Evolutionary conservation across 75 land plant genomes (phyloP).

Genomic region (Gnetum montanum): DNA sequence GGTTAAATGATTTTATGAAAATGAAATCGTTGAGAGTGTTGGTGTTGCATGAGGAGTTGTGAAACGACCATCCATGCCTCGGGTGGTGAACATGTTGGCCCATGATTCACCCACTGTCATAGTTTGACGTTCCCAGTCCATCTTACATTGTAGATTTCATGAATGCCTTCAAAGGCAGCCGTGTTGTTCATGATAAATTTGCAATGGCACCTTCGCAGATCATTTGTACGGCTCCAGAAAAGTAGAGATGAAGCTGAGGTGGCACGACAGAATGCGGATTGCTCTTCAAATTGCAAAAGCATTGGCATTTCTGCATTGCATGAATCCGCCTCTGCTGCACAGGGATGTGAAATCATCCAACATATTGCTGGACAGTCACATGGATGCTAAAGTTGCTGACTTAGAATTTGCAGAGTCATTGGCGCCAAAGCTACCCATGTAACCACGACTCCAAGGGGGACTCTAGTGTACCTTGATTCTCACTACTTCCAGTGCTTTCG

Average conservation of each 20-base stretch:
- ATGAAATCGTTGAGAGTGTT: too few relatives aligned
- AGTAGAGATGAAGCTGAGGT: slow-evolving; percentile 1
- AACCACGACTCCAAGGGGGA: slow-evolving; percentile 38
- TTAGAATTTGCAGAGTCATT: slow-evolving; percentile 46
- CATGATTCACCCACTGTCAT: too few relatives aligned
- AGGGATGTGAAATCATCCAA: slow-evolving; percentile 62
- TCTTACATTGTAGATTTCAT: too few relatives aligned
- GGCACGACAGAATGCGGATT: slow-evolving; percentile 16
- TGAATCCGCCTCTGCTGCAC: slow-evolving; percentile 17
- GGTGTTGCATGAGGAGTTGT: too few relatives aligned
- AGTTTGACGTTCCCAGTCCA: too few relatives aligned
- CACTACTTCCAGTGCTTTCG: too few relatives aligned
- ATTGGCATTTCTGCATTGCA: slow-evolving; percentile 18
- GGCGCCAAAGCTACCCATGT: slow-evolving; percentile 27
- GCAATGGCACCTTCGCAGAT: slow-evolving; percentile 15
- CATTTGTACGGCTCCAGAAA: slow-evolving; percentile 7
- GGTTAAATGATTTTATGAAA: too few relatives aligned
- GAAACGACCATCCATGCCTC: too few relatives aligned
- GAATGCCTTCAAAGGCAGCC: too few relatives aligned
- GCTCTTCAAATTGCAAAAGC: slow-evolving; percentile 25
- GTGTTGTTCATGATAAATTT: too few relatives aligned
- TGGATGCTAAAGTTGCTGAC: slow-evolving; percentile 45
- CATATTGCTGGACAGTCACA: slow-evolving; percentile 38
- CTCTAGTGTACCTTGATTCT: slow-evolving; percentile 34
- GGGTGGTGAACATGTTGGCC: too few relatives aligned